Evolutionary conservation across 108 stramenopile genomes (phyloP), one percentile per base, ranked within the genome.

Genomic region (Craspedostauros australis): DNA sequence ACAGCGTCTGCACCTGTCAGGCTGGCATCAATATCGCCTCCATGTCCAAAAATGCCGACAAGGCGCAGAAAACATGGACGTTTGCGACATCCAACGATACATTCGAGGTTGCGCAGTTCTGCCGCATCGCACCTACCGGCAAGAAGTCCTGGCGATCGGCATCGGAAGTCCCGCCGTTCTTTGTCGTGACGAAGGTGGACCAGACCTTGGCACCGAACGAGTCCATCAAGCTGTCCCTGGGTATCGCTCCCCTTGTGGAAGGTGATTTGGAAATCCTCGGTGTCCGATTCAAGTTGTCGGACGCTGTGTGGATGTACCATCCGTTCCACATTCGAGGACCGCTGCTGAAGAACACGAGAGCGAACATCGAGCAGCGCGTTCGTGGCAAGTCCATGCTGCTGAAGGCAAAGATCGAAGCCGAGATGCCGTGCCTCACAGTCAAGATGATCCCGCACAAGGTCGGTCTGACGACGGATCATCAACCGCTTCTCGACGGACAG

Each of bases 291-390:
- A 76, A 75, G 50, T 46, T 91, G 12, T 72, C 75, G 1, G 77
- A 76, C 38, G 81, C 82, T 31, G 78, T 88, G 22, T 91, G 90
- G 90, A 47, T 88, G 24, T 84, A 76, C 51, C 86, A 91, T 64
- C 66, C 64, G 32, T 86, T 87, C 46, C 50, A 77, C 43, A 51
- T 86, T 28, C 62, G 46, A 7, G 84, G 88, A 1, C 77, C 77
- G 26, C 50, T 86, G 50, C 59, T 91, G 19, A 71, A 86, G 42
- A 74, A 91, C 52, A 86, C 84, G 34, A 61, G 70, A 44, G 18
- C 50, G 11, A 86, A 91, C 34, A 68, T 77, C 29, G 63, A 68
- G 15, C 79, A 72, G 50, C 71, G 84, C 46, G 77, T 72, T 45
- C 81, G 88, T 8, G 83, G 72, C 16, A 77, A 89, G 39, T 76